phyloP scores from a whole-genome alignment of 2,329 filamentous ascomycete genomes.

The Emericellopsis cladophorae region DNA sequence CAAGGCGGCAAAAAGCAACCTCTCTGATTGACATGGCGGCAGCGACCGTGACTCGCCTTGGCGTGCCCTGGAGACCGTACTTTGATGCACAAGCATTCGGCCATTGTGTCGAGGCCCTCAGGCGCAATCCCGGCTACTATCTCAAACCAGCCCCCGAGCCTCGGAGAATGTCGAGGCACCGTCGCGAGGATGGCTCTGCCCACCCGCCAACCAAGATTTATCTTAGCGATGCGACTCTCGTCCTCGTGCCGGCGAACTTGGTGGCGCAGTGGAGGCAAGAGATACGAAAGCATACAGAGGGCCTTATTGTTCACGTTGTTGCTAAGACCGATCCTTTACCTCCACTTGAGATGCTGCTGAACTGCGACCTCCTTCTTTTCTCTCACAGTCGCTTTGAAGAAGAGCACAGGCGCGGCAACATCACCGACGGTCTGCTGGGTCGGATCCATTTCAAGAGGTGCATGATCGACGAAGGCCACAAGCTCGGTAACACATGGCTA shows the following conservation, averaged over 20 bases:
- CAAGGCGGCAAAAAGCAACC: slow-evolving; percentile 33
- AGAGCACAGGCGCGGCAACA: too few relatives aligned
- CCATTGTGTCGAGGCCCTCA: slow-evolving; percentile 42
- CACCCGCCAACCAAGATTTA: slow-evolving; percentile 36
- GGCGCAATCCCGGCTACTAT: slow-evolving; percentile 47
- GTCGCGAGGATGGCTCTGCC: neutral
- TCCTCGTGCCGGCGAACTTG: slow-evolving; percentile 75
- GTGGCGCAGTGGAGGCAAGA: slow-evolving; percentile 75
- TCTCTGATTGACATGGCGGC: slow-evolving; percentile 68
- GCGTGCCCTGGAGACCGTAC: slow-evolving; percentile 57
- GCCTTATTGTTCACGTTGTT: slow-evolving; percentile 53
- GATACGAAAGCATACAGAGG: slow-evolving; percentile 62
- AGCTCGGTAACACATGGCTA: slow-evolving; percentile 53
- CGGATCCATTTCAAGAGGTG: slow-evolving; percentile 74
- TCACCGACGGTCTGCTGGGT: slow-evolving; percentile 40
- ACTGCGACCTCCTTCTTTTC: slow-evolving; percentile 68
- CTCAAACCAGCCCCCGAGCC: slow-evolving; percentile 32
- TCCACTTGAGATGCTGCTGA: slow-evolving; percentile 38
- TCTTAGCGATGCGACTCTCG: slow-evolving; percentile 57
- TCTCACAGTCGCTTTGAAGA: slow-evolving; percentile 59
- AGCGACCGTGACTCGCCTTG: slow-evolving; percentile 50
- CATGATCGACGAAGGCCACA: slow-evolving; percentile 88
- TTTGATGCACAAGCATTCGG: slow-evolving; percentile 34
- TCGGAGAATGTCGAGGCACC: slow-evolving; percentile 9
- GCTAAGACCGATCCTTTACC: slow-evolving; percentile 44